These are phyloP conservation scores for Tetracladium maxilliforme DNA, from an alignment of 2,329 filamentous ascomycete genomes.

Conservation along the genomic window DNA sequence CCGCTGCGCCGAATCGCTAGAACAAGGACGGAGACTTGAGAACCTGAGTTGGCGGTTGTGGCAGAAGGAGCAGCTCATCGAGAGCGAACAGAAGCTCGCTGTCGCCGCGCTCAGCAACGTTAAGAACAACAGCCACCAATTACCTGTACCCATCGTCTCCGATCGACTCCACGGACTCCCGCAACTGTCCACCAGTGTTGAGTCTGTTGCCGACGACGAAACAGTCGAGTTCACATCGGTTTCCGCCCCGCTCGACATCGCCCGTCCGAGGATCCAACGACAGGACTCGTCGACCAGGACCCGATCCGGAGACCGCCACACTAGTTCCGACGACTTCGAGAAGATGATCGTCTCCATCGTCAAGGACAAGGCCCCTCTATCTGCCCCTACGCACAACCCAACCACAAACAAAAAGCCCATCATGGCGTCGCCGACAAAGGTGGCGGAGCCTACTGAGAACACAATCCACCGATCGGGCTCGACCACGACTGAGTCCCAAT, in stretches of 20 bases:
- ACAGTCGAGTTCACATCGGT: slow-evolving; percentile 40
- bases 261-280: slow-evolving; percentile 52
- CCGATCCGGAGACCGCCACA: slow-evolving; percentile 68
- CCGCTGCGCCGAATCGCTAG: slow-evolving; percentile 83
- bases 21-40: slow-evolving; percentile 82
- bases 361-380: slow-evolving; percentile 47
- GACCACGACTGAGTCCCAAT: slow-evolving; percentile 9
- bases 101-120: slow-evolving; percentile 5
- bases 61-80: slow-evolving; percentile 31
- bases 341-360: slow-evolving; percentile 91
- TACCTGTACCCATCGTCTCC: slow-evolving; percentile 21
- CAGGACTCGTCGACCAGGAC: slow-evolving; percentile 62
- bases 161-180: slow-evolving; percentile 46
- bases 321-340: slow-evolving; percentile 82
- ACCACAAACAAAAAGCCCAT: too few relatives aligned
- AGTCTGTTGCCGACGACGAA: slow-evolving; percentile 59
- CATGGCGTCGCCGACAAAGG: too few relatives aligned
- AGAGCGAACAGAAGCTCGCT: slow-evolving; percentile 1
- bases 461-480: too few relatives aligned
- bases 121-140: slow-evolving; percentile 4
- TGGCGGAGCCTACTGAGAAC: too few relatives aligned
- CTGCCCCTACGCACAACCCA: slow-evolving; percentile 19
- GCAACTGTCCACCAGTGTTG: slow-evolving; percentile 63
- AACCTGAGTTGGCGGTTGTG: slow-evolving; percentile 94
- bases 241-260: slow-evolving; percentile 40